A percentile compares a stretch with the other conserved stretches of the same genome.
These are phyloP conservation scores for Afroboletus lepidellus DNA, from an alignment of 1,284 basidiomycete genomes.

Conservation along the genomic window DNA sequence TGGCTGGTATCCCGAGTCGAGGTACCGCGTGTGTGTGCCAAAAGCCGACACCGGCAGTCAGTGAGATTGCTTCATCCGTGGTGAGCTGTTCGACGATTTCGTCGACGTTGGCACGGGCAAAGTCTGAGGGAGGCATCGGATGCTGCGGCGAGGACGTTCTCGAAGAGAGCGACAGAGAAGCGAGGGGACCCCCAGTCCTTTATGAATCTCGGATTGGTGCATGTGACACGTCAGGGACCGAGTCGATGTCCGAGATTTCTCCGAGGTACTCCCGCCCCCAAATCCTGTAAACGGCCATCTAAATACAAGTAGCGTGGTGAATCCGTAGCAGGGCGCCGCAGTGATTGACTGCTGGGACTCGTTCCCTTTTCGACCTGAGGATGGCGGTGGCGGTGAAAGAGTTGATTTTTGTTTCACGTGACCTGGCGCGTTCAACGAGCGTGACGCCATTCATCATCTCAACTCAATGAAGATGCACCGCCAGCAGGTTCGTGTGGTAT, in stretches of 20 bases:
- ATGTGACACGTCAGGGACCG: conserved; percentile 20
- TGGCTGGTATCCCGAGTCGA: conserved; percentile 64
- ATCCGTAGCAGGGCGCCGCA: not conserved
- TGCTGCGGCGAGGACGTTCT: not conserved
- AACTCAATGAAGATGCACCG: conserved; percentile 14
- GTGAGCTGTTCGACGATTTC: conserved; percentile 64
- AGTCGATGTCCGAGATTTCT: conserved; percentile 18
- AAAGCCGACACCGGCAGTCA: conserved; percentile 71
- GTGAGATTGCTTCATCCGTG: conserved; percentile 66
- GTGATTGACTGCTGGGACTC: not conserved
- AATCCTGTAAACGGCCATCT: not conserved
- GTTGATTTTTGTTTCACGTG: conserved; percentile 26
- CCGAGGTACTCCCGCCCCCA: conserved; percentile 13
- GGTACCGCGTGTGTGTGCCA: conserved; percentile 72
- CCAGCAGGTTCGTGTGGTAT: conserved; percentile 13
- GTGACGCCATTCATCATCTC: no score
- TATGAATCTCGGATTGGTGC: conserved; percentile 6
- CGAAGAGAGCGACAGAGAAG: conserved; percentile 8
- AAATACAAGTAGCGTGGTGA: not conserved
- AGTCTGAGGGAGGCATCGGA: conserved; percentile 64
- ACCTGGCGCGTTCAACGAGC: conserved; percentile 7
- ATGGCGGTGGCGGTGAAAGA: not conserved
- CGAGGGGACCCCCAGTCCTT: conserved; percentile 1
- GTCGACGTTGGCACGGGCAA: conserved; percentile 59
- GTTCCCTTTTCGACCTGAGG: not conserved